Evolutionary conservation across 306 rosid genomes (phyloP), one percentile per base, ranked within the genome.

Genomic region (Corylus heterophylla): DNA sequence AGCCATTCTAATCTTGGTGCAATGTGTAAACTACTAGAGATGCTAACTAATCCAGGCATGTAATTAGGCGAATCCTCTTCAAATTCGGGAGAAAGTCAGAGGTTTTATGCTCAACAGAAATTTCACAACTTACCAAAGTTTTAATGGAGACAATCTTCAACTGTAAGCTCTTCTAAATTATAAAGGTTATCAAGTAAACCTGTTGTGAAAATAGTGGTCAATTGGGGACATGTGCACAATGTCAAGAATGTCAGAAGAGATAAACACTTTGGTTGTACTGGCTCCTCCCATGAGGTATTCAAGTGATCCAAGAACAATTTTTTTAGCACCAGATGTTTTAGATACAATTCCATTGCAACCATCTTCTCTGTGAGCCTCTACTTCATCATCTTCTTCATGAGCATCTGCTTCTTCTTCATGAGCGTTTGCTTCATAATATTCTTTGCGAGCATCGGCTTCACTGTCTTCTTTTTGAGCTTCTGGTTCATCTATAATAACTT

Each of bases 101-200:
- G 17, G 44, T 29, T 1, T 6, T 5, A 29, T 4, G 11, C 44
- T 5, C n/a, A 29, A 9, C 44, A 62, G 69, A 29, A 35, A 13
- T 11, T 29, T 29, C 44, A 18, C 54, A 7, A 7, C 68, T 69
- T 47, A 78, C 47, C 0, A 83, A 13, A 17, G 66, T 78, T 14
- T 22, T 49, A 39, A 83, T 14, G 29, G 16, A 76, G 86, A 17
- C 86, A 83, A 2, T 83, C 74, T 69, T 78, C 63, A 2, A 83
- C 17, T 52, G 16, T 68, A 4, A 77, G 67, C 18, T 66, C 80
- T 49, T 58, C 73, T 45, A 83, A 76, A 0, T 12, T n/a, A n/a
- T 22, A 25, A 6, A 77, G 76, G 1, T 67, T 66, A 8, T 2
- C 20, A 11, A 82, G 44, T 50, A 74, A 47, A 25, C n/a, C 11